These are phyloP conservation scores for Fusarium torulosum DNA, from an alignment of 2,329 filamentous ascomycete species.

Conservation along the genomic window DNA sequence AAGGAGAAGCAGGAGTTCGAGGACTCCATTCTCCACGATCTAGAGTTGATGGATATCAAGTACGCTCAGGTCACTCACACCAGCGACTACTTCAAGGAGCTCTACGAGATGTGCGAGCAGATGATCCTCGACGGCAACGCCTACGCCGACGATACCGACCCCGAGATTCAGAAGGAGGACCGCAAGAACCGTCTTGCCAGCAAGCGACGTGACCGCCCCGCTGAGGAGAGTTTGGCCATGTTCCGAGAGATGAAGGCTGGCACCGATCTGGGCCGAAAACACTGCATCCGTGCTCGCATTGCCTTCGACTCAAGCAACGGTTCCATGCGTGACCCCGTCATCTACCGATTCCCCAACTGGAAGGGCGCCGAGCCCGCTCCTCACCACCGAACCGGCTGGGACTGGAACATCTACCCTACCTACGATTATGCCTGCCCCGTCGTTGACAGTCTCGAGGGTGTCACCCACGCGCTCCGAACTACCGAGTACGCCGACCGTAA, in stretches of 20 bases:
- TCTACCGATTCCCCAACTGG: constrained; percentile 87
- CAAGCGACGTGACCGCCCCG: constrained; percentile 79
- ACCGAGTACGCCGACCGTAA: constrained; percentile 92
- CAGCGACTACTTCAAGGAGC: constrained; percentile 93
- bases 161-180: constrained; percentile 88
- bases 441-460: constrained; percentile 82
- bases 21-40: constrained; percentile 92
- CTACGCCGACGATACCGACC: constrained; percentile 94
- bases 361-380: constrained; percentile 58
- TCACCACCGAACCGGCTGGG: constrained; percentile 83
- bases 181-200: constrained; percentile 87
- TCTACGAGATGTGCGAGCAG: constrained; percentile 86
- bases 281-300: constrained; percentile 96
- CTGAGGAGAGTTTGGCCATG: constrained; percentile 86
- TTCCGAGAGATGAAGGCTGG: constrained; percentile 96
- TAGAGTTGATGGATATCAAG: constrained; percentile 90
- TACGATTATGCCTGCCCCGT: constrained; percentile 90
- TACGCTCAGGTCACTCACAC: constrained; percentile 90
- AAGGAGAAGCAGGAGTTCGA: constrained; percentile 98
- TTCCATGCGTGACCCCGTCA: constrained; percentile 94
- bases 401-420: constrained; percentile 88
- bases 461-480: constrained; percentile 85
- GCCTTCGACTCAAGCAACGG: constrained; percentile 94
- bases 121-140: constrained; percentile 90
- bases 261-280: constrained; percentile 80